Percentiles rank a stretch among this genome's conserved stretches.
Conservation (phyloP, 225 moss, liverwort and hornwort genomes). For the Antitrichia curtipendula region DNA sequence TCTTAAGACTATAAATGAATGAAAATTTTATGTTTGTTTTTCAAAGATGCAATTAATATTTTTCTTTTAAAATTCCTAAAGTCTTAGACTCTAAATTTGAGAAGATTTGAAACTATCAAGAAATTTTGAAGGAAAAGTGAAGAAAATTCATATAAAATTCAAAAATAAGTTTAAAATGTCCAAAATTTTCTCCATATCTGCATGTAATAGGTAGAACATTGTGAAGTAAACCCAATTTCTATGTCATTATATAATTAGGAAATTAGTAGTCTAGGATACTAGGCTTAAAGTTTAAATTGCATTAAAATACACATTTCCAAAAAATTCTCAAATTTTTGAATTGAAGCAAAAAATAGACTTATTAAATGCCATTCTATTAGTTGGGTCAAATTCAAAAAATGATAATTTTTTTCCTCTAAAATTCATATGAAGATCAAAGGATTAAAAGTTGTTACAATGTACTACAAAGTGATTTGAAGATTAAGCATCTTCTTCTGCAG, state of each 20-base stretch:
- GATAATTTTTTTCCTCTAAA: background rate
- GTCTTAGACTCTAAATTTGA: no score
- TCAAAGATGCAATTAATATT: no score
- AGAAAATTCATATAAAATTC: background rate
- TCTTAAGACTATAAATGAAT: no score
- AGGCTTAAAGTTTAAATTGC: background rate
- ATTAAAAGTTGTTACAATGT: background rate
- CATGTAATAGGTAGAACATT: background rate
- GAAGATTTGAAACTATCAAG: no score
- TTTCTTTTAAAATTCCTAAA: no score
- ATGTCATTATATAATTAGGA: background rate
- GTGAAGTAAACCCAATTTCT: background rate
- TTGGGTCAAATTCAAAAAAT: background rate
- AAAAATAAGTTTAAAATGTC: background rate
- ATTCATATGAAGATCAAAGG: background rate
- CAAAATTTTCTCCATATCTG: accelerated
- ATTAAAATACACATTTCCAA: background rate
- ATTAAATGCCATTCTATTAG: background rate
- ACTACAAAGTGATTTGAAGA: background rate
- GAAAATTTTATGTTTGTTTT: no score
- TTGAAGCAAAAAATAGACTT: background rate
- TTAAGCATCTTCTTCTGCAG: background rate
- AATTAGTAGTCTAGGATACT: accelerated
- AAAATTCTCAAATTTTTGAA: background rate
- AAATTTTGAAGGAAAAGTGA: no score